Evolutionary conservation across 1,284 basidiomycete species (phyloP).

Genomic region (Phellinidium pouzarii): DNA sequence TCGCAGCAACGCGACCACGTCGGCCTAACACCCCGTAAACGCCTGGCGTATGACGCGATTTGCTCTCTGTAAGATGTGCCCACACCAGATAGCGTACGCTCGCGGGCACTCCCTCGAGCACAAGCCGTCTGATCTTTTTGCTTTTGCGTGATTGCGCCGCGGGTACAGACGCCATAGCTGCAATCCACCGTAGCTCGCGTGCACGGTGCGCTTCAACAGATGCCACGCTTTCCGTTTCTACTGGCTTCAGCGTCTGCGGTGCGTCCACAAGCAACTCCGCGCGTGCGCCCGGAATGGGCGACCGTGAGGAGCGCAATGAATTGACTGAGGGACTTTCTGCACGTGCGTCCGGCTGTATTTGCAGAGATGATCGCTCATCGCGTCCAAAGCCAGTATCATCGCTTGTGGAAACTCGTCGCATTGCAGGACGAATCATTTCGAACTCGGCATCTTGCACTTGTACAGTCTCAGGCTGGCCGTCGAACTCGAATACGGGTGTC

Average conservation of each 20-base stretch:
- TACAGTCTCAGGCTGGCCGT: slow-evolving; percentile 40
- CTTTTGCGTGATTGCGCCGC: slow-evolving; percentile 65
- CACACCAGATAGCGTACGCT: slow-evolving; percentile 82
- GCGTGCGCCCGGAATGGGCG: slow-evolving; percentile 6
- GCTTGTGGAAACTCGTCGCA: slow-evolving; percentile 40
- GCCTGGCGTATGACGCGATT: slow-evolving; percentile 59
- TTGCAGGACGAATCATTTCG: slow-evolving; percentile 59
- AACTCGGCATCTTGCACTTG: slow-evolving; percentile 77
- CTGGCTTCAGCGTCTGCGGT: slow-evolving; percentile 9
- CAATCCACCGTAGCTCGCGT: slow-evolving; percentile 71
- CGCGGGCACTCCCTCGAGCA: slow-evolving; percentile 78
- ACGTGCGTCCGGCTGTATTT: slow-evolving; percentile 28
- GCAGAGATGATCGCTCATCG: slow-evolving; percentile 26
- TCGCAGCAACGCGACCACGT: slow-evolving; percentile 48
- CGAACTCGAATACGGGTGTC: slow-evolving; percentile 23
- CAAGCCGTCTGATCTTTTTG: slow-evolving; percentile 78
- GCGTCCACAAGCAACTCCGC: slow-evolving; percentile 15
- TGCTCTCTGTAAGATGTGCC: slow-evolving; percentile 74
- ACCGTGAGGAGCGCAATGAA: slow-evolving; percentile 20
- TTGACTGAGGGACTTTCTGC: slow-evolving; percentile 22
- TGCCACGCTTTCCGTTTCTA: slow-evolving; percentile 19
- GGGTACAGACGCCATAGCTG: slow-evolving; percentile 54
- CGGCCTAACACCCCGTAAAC: slow-evolving; percentile 63
- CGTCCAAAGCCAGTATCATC: slow-evolving; percentile 38
- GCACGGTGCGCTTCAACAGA: slow-evolving; percentile 64